Evolutionary conservation across 2,329 filamentous ascomycete species (phyloP).

Genomic region (Cryphonectria radicalis): DNA sequence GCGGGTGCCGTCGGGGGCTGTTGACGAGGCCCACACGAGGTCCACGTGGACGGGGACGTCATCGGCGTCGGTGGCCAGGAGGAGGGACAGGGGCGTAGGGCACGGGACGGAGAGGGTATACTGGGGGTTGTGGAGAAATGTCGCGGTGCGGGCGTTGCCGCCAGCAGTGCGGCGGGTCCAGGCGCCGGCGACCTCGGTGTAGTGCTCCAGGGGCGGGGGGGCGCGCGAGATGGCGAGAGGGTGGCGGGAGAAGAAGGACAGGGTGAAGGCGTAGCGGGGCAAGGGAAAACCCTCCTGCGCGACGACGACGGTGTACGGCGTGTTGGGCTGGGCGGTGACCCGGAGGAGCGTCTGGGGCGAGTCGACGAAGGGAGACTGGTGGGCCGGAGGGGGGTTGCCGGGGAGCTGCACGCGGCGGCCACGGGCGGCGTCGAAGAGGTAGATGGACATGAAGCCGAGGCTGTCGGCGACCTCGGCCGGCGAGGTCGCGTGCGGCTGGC

Average conservation of each 20-base stretch:
- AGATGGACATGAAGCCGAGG: constrained; percentile 85
- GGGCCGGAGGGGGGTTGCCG: constrained; percentile 62
- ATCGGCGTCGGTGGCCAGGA: constrained; percentile 70
- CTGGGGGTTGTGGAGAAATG: constrained; percentile 87
- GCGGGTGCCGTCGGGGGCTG: constrained; percentile 45
- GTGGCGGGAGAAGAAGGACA: constrained; percentile 77
- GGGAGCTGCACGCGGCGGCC: constrained; percentile 76
- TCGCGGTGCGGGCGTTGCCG: constrained; percentile 76
- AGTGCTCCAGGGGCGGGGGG: constrained; percentile 59
- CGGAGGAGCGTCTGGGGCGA: constrained; percentile 89
- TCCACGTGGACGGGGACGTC: constrained; percentile 83
- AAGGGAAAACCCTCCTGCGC: constrained; percentile 76
- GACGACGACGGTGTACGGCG: constrained; percentile 63
- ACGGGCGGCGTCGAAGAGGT: constrained; percentile 66
- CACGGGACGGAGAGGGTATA: constrained; percentile 67
- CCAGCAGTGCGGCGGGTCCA: constrained; percentile 85
- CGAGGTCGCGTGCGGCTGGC: constrained; percentile 34
- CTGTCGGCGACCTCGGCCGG: constrained; percentile 54
- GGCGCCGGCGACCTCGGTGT: constrained; percentile 61
- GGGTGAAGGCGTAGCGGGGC: constrained; percentile 78
- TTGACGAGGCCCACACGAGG: constrained; percentile 75
- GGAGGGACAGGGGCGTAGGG: constrained; percentile 67
- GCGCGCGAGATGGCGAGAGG: constrained; percentile 67
- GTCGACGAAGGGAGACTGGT: constrained; percentile 86
- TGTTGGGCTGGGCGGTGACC: constrained; percentile 57